A percentile compares a stretch with the other conserved stretches of the same genome.
Conservation (phyloP, 441 rosid species). For the Gossypium schwendimanii region DNA sequence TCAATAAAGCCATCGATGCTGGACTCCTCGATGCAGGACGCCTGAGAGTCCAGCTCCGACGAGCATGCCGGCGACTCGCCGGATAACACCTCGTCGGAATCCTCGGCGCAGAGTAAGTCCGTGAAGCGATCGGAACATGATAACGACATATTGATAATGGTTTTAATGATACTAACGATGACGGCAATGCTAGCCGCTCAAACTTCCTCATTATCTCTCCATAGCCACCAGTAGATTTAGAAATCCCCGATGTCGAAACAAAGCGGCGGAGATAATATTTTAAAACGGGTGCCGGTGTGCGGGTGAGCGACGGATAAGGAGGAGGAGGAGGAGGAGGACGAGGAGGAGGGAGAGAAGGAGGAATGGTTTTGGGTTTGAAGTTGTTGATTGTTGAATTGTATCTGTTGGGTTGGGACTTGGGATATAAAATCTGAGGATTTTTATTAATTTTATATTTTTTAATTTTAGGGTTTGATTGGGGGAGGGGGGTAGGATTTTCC, state of each 20-base stretch:
- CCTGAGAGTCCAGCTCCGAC: constrained; percentile 49
- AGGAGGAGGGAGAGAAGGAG: neutral
- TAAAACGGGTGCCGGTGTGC: neutral
- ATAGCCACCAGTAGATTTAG: constrained; percentile 11
- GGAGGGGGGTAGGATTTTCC: constrained; percentile 15
- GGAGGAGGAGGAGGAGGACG: neutral
- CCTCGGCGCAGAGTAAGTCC: constrained; percentile 76
- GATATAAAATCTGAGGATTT: constrained; percentile 52
- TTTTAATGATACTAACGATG: neutral
- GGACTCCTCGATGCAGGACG: constrained; percentile 42
- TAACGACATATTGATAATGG: constrained; percentile 35
- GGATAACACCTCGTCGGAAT: constrained; percentile 46
- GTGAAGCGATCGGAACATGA: constrained; percentile 46
- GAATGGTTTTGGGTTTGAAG: constrained; percentile 5
- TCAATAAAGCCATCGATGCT: constrained; percentile 63
- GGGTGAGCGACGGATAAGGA: neutral
- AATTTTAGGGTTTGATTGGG: neutral
- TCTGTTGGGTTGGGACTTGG: constrained; percentile 27
- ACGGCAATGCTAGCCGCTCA: constrained; percentile 11
- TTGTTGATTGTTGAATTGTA: neutral
- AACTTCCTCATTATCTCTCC: constrained; percentile 36
- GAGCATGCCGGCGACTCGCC: constrained; percentile 62
- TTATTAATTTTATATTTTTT: neutral
- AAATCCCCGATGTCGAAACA: neutral
- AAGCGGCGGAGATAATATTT: neutral